Evolutionary conservation across 23 red algal species (phyloP).

Genomic region (Gracilaria gracilis): DNA sequence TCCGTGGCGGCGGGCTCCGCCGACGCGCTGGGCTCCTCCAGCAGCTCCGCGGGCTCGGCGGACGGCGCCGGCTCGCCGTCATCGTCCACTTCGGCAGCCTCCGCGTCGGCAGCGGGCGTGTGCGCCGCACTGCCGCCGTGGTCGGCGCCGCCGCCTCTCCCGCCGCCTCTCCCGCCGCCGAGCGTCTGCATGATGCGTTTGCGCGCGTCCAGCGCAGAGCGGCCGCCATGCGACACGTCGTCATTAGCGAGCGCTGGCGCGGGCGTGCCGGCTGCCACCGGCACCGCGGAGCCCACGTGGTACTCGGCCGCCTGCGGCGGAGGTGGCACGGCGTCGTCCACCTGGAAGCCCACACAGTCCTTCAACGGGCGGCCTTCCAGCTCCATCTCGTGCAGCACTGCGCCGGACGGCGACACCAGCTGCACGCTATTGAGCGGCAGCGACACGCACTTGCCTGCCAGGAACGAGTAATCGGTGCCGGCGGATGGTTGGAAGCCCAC

Average conservation of each 20-base stretch:
- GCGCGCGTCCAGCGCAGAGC: neutral
- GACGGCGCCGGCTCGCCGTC: too few species aligned
- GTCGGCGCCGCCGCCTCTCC: too few species aligned
- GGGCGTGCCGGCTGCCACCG: too few species aligned
- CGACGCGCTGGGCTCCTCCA: too few species aligned
- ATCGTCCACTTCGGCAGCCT: too few species aligned
- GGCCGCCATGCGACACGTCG: neutral
- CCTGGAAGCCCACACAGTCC: conserved; percentile 17
- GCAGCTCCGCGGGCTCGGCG: too few species aligned
- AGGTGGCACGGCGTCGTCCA: neutral
- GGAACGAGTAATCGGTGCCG: neutral
- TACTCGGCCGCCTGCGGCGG: neutral
- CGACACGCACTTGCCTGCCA: neutral
- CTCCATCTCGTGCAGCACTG: neutral
- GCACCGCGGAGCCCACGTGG: neutral
- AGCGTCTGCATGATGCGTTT: neutral
- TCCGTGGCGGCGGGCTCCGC: too few species aligned
- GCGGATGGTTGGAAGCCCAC: neutral
- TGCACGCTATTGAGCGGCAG: conserved; percentile 3
- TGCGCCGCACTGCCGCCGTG: too few species aligned
- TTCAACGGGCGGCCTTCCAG: conserved; percentile 2
- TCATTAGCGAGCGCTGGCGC: neutral
- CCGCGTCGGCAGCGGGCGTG: too few species aligned
- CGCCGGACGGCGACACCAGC: neutral
- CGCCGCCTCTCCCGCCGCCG: too few species aligned